Evolutionary conservation across 2,329 filamentous ascomycete species (phyloP).

Genomic region (Botrytis galanthina): DNA sequence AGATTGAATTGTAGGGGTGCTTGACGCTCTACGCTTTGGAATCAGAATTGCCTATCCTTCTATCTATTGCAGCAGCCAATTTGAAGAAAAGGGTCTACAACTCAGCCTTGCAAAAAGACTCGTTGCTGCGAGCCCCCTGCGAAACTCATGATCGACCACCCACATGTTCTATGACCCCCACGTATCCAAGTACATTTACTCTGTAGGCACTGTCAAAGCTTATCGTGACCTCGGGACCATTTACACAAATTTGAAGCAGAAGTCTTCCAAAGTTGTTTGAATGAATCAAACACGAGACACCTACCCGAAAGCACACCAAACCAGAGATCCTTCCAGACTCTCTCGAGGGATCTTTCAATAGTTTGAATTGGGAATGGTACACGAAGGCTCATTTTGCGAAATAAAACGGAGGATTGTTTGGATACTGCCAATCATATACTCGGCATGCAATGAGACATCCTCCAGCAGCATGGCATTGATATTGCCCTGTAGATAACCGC

Average conservation of each 20-base stretch:
- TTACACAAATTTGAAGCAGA: constrained; percentile 10
- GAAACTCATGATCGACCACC: constrained; percentile 6
- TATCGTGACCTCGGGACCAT: constrained; percentile 18
- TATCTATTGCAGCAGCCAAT: neutral
- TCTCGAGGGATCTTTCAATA: neutral
- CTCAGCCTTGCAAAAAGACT: neutral
- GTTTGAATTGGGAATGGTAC: neutral
- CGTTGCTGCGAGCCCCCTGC: neutral
- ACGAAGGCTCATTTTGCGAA: constrained; percentile 18
- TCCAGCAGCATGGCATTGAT: constrained; percentile 19
- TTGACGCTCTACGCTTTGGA: neutral
- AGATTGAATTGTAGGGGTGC: neutral
- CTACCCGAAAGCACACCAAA: neutral
- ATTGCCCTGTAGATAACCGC: constrained; percentile 28
- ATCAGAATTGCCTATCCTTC: neutral
- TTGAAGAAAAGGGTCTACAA: neutral
- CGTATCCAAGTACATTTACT: neutral
- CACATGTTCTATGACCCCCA: constrained; percentile 13
- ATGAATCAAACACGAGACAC: constrained; percentile 1
- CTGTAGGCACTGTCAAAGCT: constrained; percentile 1
- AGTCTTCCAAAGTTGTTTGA: neutral
- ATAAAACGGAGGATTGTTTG: constrained; percentile 25
- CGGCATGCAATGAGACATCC: constrained; percentile 16
- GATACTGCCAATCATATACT: constrained; percentile 16
- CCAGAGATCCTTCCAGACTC: neutral